Percentiles rank a stretch among this genome's conserved stretches.
These are phyloP conservation scores for Collybia mongolica DNA, from an alignment of 768 basidiomycete species.

Conservation along the genomic window DNA sequence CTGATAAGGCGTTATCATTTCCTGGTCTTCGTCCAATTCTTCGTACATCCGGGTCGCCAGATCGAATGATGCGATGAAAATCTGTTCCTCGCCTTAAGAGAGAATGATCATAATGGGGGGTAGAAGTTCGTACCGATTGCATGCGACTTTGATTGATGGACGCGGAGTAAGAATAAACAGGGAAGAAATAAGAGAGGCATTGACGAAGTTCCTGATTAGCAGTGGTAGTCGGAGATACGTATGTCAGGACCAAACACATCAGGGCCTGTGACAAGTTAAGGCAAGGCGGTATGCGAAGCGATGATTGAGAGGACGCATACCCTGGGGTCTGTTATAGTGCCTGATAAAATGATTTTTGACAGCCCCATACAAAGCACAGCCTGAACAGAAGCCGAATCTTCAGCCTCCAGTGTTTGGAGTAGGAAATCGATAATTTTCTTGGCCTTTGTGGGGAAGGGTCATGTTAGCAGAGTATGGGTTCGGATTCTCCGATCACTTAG, in stretches of 20 bases:
- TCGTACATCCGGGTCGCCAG: slow-evolving; percentile 55
- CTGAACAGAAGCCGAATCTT: slow-evolving; percentile 73
- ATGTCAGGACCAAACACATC: slow-evolving; percentile 49
- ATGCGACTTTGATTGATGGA: slow-evolving; percentile 71
- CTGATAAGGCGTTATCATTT: slow-evolving; percentile 71
- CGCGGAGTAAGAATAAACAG: slow-evolving; percentile 89
- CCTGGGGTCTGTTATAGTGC: slow-evolving; percentile 76
- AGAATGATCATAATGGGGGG: not conserved
- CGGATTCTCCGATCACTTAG: not conserved
- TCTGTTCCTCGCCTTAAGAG: slow-evolving; percentile 36
- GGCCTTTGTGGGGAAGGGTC: slow-evolving; percentile 21
- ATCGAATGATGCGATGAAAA: slow-evolving; percentile 69
- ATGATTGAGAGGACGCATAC: slow-evolving; percentile 37
- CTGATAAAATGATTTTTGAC: slow-evolving; percentile 85
- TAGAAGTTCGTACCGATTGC: slow-evolving; percentile 35
- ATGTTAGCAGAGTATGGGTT: not conserved
- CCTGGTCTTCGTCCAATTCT: slow-evolving; percentile 68
- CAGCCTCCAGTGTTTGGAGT: slow-evolving; percentile 52
- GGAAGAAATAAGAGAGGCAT: slow-evolving; percentile 95
- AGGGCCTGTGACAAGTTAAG: slow-evolving; percentile 27
- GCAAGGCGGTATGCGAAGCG: not conserved
- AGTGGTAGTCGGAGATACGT: slow-evolving; percentile 82
- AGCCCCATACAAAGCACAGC: slow-evolving; percentile 81
- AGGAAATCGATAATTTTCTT: slow-evolving; percentile 45
- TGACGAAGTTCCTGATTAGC: slow-evolving; percentile 87